phyloP scores from a whole-genome alignment of 2,329 filamentous ascomycete genomes.

The Capronia americana region DNA sequence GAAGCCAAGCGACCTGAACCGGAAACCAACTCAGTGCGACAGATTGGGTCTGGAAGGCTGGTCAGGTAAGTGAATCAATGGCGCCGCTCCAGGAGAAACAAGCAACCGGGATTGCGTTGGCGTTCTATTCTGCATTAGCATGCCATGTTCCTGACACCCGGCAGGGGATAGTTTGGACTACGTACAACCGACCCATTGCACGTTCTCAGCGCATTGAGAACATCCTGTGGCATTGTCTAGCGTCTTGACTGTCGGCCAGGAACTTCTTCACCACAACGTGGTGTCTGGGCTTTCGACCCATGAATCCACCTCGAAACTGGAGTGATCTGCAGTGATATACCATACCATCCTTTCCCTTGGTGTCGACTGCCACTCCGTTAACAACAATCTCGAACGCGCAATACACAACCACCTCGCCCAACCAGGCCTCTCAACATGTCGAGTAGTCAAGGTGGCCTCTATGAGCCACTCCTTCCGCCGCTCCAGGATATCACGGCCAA shows the following conservation, averaged over 20 bases:
- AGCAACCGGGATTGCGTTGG: conserved; percentile 1
- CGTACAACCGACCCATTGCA: background rate
- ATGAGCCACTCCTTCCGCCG: conserved; percentile 15
- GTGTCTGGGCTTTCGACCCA: background rate
- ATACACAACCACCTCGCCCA: background rate
- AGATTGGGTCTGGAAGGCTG: background rate
- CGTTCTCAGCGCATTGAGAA: background rate
- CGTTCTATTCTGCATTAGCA: conserved; percentile 11
- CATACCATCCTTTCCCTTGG: background rate
- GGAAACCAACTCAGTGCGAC: background rate
- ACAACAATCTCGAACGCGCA: background rate
- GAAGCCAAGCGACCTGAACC: background rate
- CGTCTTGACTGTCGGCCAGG: too few species aligned
- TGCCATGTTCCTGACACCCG: conserved; percentile 9
- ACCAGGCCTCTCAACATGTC: conserved; percentile 9
- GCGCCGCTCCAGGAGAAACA: conserved; percentile 1
- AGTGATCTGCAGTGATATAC: conserved; percentile 10
- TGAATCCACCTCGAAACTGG: background rate
- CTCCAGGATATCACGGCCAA: conserved; percentile 19
- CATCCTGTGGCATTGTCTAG: background rate
- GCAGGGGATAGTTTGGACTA: conserved; percentile 7
- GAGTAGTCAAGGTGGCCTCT: conserved; percentile 10
- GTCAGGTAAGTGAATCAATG: conserved; percentile 4
- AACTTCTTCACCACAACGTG: background rate
- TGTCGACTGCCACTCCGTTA: background rate